Conservation (phyloP, 1,284 basidiomycete genomes). For the Takashimella koratensis region DNA sequence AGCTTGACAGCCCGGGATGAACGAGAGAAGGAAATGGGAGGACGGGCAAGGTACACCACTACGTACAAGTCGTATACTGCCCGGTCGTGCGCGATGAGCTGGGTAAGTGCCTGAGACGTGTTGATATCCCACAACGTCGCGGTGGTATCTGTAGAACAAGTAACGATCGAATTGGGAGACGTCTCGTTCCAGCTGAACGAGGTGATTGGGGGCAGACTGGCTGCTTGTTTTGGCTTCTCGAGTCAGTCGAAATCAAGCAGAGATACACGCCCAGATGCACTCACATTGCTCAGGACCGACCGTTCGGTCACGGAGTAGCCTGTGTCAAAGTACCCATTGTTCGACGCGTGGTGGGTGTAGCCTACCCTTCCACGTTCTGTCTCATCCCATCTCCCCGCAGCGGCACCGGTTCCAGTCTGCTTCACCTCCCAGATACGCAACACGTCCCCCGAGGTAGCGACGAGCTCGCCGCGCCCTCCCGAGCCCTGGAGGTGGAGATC, state of each 20-base stretch:
- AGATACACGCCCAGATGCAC: no score
- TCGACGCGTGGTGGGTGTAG: slow-evolving; percentile 58
- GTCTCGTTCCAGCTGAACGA: slow-evolving; percentile 96
- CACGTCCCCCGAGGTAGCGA: slow-evolving; percentile 87
- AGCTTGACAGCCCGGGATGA: no score
- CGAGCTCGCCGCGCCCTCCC: slow-evolving; percentile 57
- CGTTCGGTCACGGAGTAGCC: slow-evolving; percentile 49
- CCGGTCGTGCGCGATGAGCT: slow-evolving; percentile 95
- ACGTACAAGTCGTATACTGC: slow-evolving; percentile 62
- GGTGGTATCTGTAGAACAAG: slow-evolving; percentile 93
- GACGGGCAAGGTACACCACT: no score
- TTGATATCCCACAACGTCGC: slow-evolving; percentile 98
- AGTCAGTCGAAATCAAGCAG: background rate
- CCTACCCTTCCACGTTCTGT: slow-evolving; percentile 28
- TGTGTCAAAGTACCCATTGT: slow-evolving; percentile 35
- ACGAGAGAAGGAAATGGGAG: no score
- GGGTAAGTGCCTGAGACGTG: slow-evolving; percentile 90
- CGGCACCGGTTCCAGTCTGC: no score
- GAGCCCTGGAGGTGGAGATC: slow-evolving; percentile 10
- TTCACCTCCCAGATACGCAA: slow-evolving; percentile 80
- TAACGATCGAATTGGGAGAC: slow-evolving; percentile 80
- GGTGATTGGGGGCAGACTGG: slow-evolving; percentile 81
- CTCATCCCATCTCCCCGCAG: no score
- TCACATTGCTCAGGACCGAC: slow-evolving; percentile 69
- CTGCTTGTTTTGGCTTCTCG: slow-evolving; percentile 68